Base-by-base conservation (phyloP, 352 stramenopile genomes). In the Pilasporangium apinafurcum region DNA sequence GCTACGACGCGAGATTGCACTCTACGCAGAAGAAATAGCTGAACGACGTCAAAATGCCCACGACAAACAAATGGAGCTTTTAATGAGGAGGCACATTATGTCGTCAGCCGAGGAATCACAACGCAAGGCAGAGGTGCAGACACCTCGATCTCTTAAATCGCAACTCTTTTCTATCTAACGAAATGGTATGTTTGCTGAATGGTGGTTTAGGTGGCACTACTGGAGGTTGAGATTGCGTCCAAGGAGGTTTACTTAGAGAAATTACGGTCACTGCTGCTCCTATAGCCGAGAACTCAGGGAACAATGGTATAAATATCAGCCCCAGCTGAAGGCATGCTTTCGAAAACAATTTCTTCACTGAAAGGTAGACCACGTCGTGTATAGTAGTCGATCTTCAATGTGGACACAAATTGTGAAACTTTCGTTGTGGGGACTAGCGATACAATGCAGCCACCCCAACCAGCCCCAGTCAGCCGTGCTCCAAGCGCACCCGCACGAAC, bases 391-490 rank as follows among this genome's bases (percentile, higher is more conserved):
- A 29, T 30, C 36, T 48, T 35, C 10, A 85, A 22, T 18, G 43
- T 20, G 35, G 60, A 49, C 39, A 75, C 77, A 38, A 86, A 80
- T 13, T 5, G 48, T 8, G 34, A 20, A 8, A 78, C 54, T 8
- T 58, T 39, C 20, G 39, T 13, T n/a, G 71, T 73, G 14, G 34
- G 37, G 3, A 90, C 59, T 12, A 92, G 42, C 13, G 68, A 54
- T 8, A 95, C 75, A 1, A 75, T 66, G 51, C 79, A 95, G 25
- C 83, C 83, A 48, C 83, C 83, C 83, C 83, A 93, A 1, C 83
- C 83, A 49, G 83, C 83, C 28, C 83, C 83, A 9, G 79, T 93
- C 18, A 95, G 49, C 14, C 81, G 65, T 8, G 75, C 74, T 8
- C 83, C 81, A 7, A 87, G 48, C 16, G 83, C 81, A 14, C 79